Evolutionary conservation across 2,329 filamentous ascomycete genomes (phyloP).

Genomic region (Fusarium illudens): DNA sequence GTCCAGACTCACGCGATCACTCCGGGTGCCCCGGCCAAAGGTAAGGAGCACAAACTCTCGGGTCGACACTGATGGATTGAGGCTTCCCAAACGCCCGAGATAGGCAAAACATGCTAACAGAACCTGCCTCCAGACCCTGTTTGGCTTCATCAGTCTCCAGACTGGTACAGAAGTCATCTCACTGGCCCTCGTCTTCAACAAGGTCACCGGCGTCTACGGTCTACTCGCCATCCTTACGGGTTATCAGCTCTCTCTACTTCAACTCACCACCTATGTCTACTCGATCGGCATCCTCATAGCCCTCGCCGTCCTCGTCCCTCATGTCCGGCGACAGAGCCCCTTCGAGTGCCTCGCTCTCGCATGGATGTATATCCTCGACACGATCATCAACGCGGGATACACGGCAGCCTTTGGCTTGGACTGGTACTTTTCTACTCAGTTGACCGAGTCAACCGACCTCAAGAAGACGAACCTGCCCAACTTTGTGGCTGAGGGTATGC

Average conservation of each 20-base stretch:
- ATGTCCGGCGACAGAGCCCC: slow-evolving; percentile 80
- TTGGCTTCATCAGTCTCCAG: slow-evolving; percentile 85
- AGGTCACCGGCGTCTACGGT: slow-evolving; percentile 89
- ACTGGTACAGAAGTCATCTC: slow-evolving; percentile 88
- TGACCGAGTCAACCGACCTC: slow-evolving; percentile 49
- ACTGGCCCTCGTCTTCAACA: slow-evolving; percentile 87
- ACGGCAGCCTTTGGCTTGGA: slow-evolving; percentile 82
- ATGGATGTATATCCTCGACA: slow-evolving; percentile 87
- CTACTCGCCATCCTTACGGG: slow-evolving; percentile 89
- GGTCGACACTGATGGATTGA: neutral
- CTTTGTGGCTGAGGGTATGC: slow-evolving; percentile 46
- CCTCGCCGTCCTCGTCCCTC: slow-evolving; percentile 75
- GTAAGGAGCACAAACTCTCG: slow-evolving; percentile 42
- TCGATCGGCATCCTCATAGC: slow-evolving; percentile 75
- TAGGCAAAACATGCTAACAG: slow-evolving; percentile 24
- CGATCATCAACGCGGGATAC: slow-evolving; percentile 81
- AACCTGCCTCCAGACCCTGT: slow-evolving; percentile 70
- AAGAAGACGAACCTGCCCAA: slow-evolving; percentile 36
- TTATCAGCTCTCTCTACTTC: slow-evolving; percentile 80
- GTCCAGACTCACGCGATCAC: slow-evolving; percentile 50
- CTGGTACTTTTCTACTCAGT: slow-evolving; percentile 80
- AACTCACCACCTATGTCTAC: slow-evolving; percentile 92
- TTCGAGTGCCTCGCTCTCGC: slow-evolving; percentile 83
- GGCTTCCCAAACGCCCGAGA: neutral
- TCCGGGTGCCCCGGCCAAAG: slow-evolving; percentile 53